A percentile compares a stretch with the other conserved stretches of the same genome.
These are phyloP conservation scores for Thuidium tamariscinum DNA, from an alignment of 225 moss, liverwort and hornwort genomes.

Conservation along the genomic window DNA sequence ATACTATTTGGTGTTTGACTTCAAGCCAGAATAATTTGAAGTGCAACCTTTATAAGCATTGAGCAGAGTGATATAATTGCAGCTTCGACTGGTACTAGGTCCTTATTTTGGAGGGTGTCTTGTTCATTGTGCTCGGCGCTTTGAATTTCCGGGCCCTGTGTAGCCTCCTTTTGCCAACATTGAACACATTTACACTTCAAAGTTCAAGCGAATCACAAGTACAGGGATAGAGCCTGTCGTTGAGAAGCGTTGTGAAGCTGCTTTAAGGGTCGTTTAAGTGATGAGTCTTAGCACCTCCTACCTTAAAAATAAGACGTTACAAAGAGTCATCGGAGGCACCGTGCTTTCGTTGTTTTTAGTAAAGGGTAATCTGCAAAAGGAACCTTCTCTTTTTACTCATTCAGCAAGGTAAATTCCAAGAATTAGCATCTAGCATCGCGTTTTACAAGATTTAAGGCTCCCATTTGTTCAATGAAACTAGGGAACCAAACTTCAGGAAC, in stretches of 20 bases:
- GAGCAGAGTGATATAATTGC: neutral
- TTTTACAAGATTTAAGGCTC: neutral
- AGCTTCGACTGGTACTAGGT: neutral
- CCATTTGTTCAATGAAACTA: neutral
- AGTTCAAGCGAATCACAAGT: neutral
- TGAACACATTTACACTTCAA: neutral
- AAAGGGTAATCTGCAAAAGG: neutral
- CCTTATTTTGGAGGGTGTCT: neutral
- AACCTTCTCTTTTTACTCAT: neutral
- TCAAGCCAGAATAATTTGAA: neutral
- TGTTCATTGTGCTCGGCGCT: neutral
- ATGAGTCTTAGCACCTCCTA: neutral
- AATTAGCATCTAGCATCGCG: too few species aligned
- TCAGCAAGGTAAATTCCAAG: neutral
- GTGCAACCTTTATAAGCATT: neutral
- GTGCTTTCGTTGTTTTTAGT: neutral
- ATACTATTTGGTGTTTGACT: neutral
- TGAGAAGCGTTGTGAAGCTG: neutral
- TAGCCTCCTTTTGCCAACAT: neutral
- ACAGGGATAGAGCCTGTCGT: too few species aligned
- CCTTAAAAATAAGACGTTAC: neutral
- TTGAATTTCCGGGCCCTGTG: neutral
- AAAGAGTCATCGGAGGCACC: neutral
- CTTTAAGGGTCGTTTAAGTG: neutral
- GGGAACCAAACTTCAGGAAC: neutral